Base-by-base conservation (phyloP, 192 early-diverging fungal genomes). In the Phycomyces nitens region DNA sequence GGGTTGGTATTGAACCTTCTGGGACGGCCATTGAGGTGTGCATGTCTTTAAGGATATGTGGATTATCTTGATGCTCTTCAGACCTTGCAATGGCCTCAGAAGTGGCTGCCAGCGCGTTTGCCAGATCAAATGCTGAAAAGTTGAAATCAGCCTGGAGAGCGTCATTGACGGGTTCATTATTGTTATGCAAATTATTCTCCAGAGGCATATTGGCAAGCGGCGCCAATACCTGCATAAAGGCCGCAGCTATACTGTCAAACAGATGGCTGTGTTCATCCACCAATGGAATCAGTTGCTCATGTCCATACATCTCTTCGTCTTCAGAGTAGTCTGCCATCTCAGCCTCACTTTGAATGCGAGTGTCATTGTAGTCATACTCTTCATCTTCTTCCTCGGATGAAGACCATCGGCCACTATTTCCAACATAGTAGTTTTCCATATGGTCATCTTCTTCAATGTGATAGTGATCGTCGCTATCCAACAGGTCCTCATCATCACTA, bases 391-490 rank as follows among this genome's bases (percentile, higher is more conserved):
- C 66, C n/a, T 69, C 21, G 72, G 58, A 16, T 55, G 78, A 49
- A 58, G 72, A 29, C 75, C 77, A 58, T 65, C 75, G 38, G 73
- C 52, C 7, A 71, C 52, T 54, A 58, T 58, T 58, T 7, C n/a
- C 18, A 42, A 29, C 20, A 42, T 58, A 58, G 20, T 58, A 20
- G 3, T 43, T 29, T 5, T 52, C 56, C 15, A 58, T 53, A 38
- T 59, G 38, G 20, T 41, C 23, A 40, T 65, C 27, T 5, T 67
- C 71, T 11, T 64, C 71, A 0, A 62, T 55, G 20, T 65, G 61
- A 26, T 71, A 59, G 0, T 69, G 47, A 14, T 62, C 50, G 16
- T 42, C 41, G 16, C 64, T 62, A 2, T 59, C 71, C 18, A 61
- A 53, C 7, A 39, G 2, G 11, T 68, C 76, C 0, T 78, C 72